phyloP scores from a whole-genome alignment of 1,284 basidiomycete genomes.

The Malassezia yamatoensis region DNA sequence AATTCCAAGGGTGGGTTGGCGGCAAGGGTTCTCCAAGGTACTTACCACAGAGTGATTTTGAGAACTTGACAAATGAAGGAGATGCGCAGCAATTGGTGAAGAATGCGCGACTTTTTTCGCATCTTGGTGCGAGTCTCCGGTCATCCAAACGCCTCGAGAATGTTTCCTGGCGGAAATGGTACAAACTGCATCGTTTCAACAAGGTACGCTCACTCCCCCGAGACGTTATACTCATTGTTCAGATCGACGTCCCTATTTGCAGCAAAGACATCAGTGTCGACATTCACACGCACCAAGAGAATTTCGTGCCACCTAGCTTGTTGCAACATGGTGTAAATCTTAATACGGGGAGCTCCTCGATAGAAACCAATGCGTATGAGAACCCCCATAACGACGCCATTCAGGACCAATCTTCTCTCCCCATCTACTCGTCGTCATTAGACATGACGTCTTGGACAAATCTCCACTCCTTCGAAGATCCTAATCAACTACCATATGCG shows the following conservation, averaged over 20 bases:
- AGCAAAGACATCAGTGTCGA: too few species aligned
- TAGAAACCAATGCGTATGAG: too few species aligned
- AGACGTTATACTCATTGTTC: not conserved
- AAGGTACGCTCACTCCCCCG: not conserved
- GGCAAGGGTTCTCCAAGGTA: not conserved
- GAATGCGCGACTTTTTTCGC: not conserved
- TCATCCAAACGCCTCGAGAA: slow-evolving; percentile 9
- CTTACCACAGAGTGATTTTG: not conserved
- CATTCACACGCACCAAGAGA: too few species aligned
- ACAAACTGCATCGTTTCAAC: slow-evolving; percentile 1
- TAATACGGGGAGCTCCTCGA: too few species aligned
- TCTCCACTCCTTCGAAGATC: not conserved
- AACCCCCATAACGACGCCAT: too few species aligned
- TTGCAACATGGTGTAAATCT: too few species aligned
- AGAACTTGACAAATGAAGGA: slow-evolving; percentile 3
- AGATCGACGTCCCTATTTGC: too few species aligned
- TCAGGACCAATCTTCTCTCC: too few species aligned
- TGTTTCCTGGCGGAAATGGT: slow-evolving; percentile 14
- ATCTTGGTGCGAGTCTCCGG: not conserved
- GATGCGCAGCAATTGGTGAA: slow-evolving; percentile 1
- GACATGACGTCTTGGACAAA: not conserved
- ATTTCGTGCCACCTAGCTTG: too few species aligned
- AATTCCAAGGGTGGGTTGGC: slow-evolving; percentile 4
- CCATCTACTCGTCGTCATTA: too few species aligned
- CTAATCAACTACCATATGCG: not conserved